Evolutionary conservation across 78 protist species (phyloP), one percentile per base, ranked within the genome.

Genomic region (Dictyostelium capitatum): DNA sequence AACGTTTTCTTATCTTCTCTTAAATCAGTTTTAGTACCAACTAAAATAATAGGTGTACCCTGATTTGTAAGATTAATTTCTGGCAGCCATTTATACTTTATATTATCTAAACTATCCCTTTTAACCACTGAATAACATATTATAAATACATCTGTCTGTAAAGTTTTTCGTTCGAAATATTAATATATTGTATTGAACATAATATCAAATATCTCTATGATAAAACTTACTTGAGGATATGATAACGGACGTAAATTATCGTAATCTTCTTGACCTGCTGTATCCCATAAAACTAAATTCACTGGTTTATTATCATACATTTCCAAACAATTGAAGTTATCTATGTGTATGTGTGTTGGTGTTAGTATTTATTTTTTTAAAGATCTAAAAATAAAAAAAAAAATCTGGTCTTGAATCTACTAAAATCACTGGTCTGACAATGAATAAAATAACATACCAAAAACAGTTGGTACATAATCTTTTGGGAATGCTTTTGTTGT

Each of bases 401-500:
- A 19, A 54, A 54, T 54, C 28, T 19, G 19, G 3, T 19, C 62
- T 37, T 37, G 43, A 37, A 37, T 37, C 43, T 37, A 37, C 43
- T 37, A 37, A 37, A 37, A 37, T 37, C 2, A 3, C 43, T 3
- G 43, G 43, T 37, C 43, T 2, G 2, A 37, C 43, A 37, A 37
- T 37, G 43, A 37, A 37, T 37, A 37, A 37, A 37, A 54, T 17
- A 19, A 70, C 78, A 70, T 70, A 70, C 78, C 92, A 43, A 94
- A 95, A 50, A 95, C 96, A 46, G 97, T 95, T 75, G 92, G 92
- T 57, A 85, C 80, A 62, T 85, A 97, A 78, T 95, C 98, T 25
- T 96, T 96, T 32, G 99, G 99, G 94, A 98, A 98, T 32, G 96
- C 97, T 80, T 98, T 98, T 37, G 97, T 98, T 30, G 99, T 93